Conservation (phyloP, 2,329 filamentous ascomycete genomes). For the Trichoderma asperellum region DNA sequence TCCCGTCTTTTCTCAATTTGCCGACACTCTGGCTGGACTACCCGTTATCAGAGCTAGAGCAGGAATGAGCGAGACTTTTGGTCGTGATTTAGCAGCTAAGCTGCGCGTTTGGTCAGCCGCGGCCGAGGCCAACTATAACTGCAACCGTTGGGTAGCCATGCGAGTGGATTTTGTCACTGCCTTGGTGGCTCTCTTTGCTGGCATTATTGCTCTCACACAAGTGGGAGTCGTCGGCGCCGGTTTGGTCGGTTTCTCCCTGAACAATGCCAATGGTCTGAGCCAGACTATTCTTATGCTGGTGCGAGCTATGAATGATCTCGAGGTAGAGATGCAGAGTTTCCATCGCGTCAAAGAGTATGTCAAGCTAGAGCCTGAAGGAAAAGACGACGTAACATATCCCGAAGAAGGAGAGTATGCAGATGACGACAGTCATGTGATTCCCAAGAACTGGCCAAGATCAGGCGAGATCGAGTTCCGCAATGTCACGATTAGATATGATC, state of each 20-base stretch:
- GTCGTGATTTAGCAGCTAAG: constrained; percentile 54
- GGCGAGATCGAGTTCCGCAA: constrained; percentile 57
- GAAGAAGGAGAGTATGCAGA: constrained; percentile 48
- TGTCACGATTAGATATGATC: constrained; percentile 54
- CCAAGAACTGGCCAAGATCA: constrained; percentile 50
- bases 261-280: constrained; percentile 59
- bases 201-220: constrained; percentile 56
- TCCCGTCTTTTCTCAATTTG: constrained; percentile 61
- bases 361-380: constrained; percentile 50
- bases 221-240: constrained; percentile 53
- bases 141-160: constrained; percentile 61
- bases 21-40: constrained; percentile 55
- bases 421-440: constrained; percentile 44
- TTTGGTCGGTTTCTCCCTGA: constrained; percentile 60
- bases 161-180: constrained; percentile 60
- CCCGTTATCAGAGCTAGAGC: constrained; percentile 56
- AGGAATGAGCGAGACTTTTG: constrained; percentile 54
- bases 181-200: constrained; percentile 55
- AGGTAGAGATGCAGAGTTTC: constrained; percentile 60
- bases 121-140: constrained; percentile 56
- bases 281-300: constrained; percentile 57
- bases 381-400: constrained; percentile 46
- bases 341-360: constrained; percentile 56
- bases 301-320: constrained; percentile 59
- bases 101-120: constrained; percentile 52